Conservation (phyloP, 1,139 yeast species). For the Yamadazyma atmosphaerica region DNA sequence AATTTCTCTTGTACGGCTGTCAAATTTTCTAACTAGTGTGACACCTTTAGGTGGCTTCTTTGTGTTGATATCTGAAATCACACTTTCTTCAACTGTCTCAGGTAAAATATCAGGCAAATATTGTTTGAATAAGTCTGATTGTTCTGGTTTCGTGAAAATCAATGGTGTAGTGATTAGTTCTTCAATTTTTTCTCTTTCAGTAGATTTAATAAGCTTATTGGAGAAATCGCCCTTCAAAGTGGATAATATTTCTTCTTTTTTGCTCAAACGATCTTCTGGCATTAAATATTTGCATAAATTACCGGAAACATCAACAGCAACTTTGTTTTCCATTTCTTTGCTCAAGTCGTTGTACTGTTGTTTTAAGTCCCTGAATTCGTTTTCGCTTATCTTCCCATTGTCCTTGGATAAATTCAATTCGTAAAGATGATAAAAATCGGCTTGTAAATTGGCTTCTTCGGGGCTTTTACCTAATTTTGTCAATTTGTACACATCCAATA, state of each 20-base stretch:
- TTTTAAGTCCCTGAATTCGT: constrained; percentile 23
- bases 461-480: constrained; percentile 25
- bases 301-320: constrained; percentile 32
- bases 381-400: constrained; percentile 38
- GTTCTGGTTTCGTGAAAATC: constrained; percentile 27
- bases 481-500: constrained; percentile 43
- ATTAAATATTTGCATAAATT: constrained; percentile 22
- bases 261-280: constrained; percentile 19
- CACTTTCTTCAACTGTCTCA: constrained; percentile 35
- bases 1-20: constrained; percentile 28
- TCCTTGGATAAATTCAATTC: constrained; percentile 44
- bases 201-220: constrained; percentile 23
- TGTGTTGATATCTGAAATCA: constrained; percentile 26
- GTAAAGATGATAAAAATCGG: constrained; percentile 52
- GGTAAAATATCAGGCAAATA: constrained; percentile 40
- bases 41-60: constrained; percentile 36
- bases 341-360: constrained; percentile 27
- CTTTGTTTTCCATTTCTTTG: constrained; percentile 22
- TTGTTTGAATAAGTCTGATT: constrained; percentile 20
- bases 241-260: constrained; percentile 20
- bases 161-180: constrained; percentile 37
- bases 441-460: constrained; percentile 60
- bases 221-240: constrained; percentile 20
- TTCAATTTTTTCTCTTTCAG: constrained; percentile 25
- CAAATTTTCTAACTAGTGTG: constrained; percentile 33